These are phyloP conservation scores for Pleurotus pulmonarius DNA, from an alignment of 768 basidiomycete genomes.

Conservation along the genomic window DNA sequence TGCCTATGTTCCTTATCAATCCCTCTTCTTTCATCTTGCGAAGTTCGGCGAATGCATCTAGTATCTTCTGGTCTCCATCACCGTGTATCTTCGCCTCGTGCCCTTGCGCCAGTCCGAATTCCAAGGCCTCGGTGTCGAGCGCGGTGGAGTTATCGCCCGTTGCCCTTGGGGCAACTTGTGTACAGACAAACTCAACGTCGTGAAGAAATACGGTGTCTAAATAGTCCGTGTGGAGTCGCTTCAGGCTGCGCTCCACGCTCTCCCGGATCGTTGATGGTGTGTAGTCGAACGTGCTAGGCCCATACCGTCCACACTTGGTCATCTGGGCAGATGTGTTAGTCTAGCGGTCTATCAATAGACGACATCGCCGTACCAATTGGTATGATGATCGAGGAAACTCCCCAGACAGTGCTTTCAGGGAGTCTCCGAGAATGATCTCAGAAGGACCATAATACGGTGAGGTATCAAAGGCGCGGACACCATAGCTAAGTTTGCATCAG, in stretches of 20 bases:
- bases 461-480: slow-evolving; percentile 80
- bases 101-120: slow-evolving; percentile 63
- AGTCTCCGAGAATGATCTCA: slow-evolving; percentile 71
- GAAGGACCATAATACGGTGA: slow-evolving; percentile 78
- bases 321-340: slow-evolving; percentile 40
- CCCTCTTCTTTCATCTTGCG: slow-evolving; percentile 71
- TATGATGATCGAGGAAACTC: slow-evolving; percentile 82
- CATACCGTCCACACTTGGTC: slow-evolving; percentile 85
- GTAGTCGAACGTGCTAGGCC: slow-evolving; percentile 66
- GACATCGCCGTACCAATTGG: slow-evolving; percentile 47
- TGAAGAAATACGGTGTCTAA: slow-evolving; percentile 82
- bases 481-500: slow-evolving; percentile 51
- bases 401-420: slow-evolving; percentile 49
- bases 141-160: slow-evolving; percentile 58
- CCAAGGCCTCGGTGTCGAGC: slow-evolving; percentile 44
- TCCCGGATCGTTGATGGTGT: slow-evolving; percentile 58
- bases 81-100: slow-evolving; percentile 57
- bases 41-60: slow-evolving; percentile 66
- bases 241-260: slow-evolving; percentile 63
- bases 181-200: slow-evolving; percentile 77
- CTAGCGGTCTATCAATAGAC: not conserved
- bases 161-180: slow-evolving; percentile 41
- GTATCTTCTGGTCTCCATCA: slow-evolving; percentile 67
- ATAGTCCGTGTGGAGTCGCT: slow-evolving; percentile 70
- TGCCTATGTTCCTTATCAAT: slow-evolving; percentile 68